A percentile compares a stretch with the other conserved stretches of the same genome.
phyloP scores from a whole-genome alignment of 371 early-diverging fungal species.

The Mortierella sp. region DNA sequence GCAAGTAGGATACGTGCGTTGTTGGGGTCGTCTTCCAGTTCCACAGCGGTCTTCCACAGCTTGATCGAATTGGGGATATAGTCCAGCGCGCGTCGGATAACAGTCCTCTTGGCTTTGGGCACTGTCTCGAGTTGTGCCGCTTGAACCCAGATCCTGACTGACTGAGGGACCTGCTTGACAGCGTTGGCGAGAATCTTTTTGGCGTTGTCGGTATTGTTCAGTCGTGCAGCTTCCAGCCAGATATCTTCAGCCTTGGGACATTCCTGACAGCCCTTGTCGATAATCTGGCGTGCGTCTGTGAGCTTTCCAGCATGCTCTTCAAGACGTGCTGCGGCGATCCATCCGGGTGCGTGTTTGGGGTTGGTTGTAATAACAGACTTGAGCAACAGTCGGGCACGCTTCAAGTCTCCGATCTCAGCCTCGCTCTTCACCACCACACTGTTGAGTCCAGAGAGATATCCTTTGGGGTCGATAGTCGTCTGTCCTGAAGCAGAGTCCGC shows the following conservation, averaged over 20 bases:
- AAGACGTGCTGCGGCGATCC: constrained; percentile 98
- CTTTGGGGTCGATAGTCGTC: constrained; percentile 93
- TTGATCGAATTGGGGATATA: constrained; percentile 93
- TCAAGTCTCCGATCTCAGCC: constrained; percentile 95
- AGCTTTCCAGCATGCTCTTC: constrained; percentile 94
- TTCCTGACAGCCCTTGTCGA: constrained; percentile 94
- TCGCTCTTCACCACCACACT: constrained; percentile 86
- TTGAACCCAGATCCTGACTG: constrained; percentile 94
- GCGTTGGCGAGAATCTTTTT: constrained; percentile 94
- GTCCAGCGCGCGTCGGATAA: constrained; percentile 95
- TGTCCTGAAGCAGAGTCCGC: constrained; percentile 82
- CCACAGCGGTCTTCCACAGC: constrained; percentile 94
- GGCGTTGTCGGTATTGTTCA: constrained; percentile 88
- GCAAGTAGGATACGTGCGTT: constrained; percentile 93
- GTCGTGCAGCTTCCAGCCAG: constrained; percentile 96
- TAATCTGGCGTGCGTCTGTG: constrained; percentile 86
- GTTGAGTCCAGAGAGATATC: constrained; percentile 94
- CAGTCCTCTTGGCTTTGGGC: constrained; percentile 80
- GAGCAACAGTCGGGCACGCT: constrained; percentile 91
- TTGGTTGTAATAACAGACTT: constrained; percentile 93
- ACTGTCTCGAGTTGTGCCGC: constrained; percentile 93
- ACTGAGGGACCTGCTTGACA: constrained; percentile 90
- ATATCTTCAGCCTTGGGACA: constrained; percentile 96
- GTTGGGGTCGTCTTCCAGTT: constrained; percentile 92
- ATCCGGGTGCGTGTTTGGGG: constrained; percentile 96